A percentile compares a stretch with the other conserved stretches of the same genome.
Evolutionary conservation across 805 yeast genomes (phyloP).

Genomic region (Nakazawaea anatomiae): DNA sequence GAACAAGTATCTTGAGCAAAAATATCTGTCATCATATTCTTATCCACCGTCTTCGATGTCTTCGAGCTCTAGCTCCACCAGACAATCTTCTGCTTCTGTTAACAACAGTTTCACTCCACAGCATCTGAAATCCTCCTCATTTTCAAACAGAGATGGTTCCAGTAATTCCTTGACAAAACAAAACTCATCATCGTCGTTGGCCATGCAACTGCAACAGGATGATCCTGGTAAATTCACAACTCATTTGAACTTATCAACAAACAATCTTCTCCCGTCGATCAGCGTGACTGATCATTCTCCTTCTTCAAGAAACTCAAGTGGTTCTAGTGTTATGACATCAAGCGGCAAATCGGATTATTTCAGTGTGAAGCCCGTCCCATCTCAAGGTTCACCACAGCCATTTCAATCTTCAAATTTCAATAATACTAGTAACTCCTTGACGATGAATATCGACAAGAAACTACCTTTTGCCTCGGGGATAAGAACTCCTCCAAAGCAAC

Average conservation of each 20-base stretch:
- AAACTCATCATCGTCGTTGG: slow-evolving; percentile 5
- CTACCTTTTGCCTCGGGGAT: slow-evolving; percentile 9
- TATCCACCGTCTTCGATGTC: not conserved
- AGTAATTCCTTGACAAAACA: not conserved
- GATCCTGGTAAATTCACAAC: slow-evolving; percentile 10
- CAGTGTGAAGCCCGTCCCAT: slow-evolving; percentile 1
- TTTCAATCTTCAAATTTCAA: not conserved
- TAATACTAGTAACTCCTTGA: not conserved
- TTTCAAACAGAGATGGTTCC: not conserved
- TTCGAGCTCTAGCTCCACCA: slow-evolving; percentile 1
- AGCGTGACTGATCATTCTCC: slow-evolving; percentile 7
- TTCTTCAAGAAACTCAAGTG: slow-evolving; percentile 2
- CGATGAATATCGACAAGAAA: slow-evolving; percentile 4
- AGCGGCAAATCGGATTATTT: slow-evolving; percentile 1
- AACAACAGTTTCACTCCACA: not conserved
- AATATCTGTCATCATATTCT: slow-evolving; percentile 4
- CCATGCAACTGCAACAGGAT: not conserved
- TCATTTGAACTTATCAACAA: slow-evolving; percentile 5
- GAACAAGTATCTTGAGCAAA: slow-evolving; percentile 36
- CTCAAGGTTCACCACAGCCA: not conserved
- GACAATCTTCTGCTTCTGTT: slow-evolving; percentile 1
- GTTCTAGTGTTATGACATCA: slow-evolving; percentile 1
- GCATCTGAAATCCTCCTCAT: not conserved
- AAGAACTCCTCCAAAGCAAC: slow-evolving; percentile 12
- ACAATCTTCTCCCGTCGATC: slow-evolving; percentile 8